Evolutionary conservation across 345 rosid genomes (phyloP), one percentile per base, ranked within the genome.

Genomic region (Syzygium aqueum): DNA sequence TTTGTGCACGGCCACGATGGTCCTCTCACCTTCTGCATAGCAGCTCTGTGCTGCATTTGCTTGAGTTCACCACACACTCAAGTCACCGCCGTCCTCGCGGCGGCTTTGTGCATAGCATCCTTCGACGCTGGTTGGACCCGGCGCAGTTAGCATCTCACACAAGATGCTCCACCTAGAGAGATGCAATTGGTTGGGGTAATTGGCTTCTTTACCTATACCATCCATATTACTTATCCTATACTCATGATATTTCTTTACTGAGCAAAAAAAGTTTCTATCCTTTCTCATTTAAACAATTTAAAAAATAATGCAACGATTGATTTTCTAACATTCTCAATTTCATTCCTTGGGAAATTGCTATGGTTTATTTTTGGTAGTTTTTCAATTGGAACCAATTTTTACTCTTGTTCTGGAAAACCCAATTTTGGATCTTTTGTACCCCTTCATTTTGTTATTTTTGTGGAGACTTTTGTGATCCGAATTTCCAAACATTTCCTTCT

Each of bases 81-180:
- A 23, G 23, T 33, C 12, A 4, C 46, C 12, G 3, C 46, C 12
- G 19, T 67, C 46, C 78, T 67, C 11, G 59, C 59, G 1, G 59
- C 59, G 11, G 59, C 59, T 54, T 27, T 21, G 25, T 54, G 46
- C 46, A 43, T 43, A 43, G 46, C 46, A 43, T 43, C 46, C 46
- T 43, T 43, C 46, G 46, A 43, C 46, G 46, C 46, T 43, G 0
- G 0, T 17, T 2, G 40, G 80, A 67, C 10, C 14, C 0, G 25
- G 43, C 1, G 11, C 5, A 22, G 15, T 11, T 33, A 37, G 80
- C 14, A 19, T 73, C 49, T 73, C 49, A 9, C 23, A 33, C 49
- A 33, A 73, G 46, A 73, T 73, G 46, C 80, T 73, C 21, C 14
- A 4, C 80, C 80, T 1, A 33, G 6, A 56, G n/a, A 33, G 80